Evolutionary conservation across 2,329 filamentous ascomycete genomes (phyloP).

Genomic region (Ophiocordyceps camponoti-saundersi): DNA sequence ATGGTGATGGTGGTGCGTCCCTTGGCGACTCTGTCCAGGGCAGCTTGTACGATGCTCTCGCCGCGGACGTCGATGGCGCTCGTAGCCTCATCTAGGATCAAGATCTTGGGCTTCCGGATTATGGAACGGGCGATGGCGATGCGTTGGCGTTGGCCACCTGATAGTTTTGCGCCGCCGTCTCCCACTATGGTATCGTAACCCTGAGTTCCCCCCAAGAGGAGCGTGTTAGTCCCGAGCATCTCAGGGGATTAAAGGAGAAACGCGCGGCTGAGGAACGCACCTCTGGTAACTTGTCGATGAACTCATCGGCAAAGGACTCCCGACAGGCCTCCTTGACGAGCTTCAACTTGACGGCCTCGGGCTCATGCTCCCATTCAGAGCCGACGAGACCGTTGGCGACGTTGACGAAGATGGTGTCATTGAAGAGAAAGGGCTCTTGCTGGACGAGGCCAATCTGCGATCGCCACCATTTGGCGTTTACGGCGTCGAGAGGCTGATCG

Average conservation of each 20-base stretch:
- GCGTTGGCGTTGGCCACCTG: constrained; percentile 73
- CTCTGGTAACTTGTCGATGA: constrained; percentile 44
- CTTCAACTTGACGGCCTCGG: constrained; percentile 36
- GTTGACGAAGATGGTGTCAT: constrained; percentile 46
- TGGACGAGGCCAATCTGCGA: constrained; percentile 48
- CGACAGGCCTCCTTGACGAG: constrained; percentile 47
- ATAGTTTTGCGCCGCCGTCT: constrained; percentile 61
- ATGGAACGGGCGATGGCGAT: constrained; percentile 64
- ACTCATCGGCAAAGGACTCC: constrained; percentile 54
- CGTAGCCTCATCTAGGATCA: constrained; percentile 65
- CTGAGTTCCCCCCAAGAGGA: no score
- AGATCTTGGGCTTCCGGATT: constrained; percentile 50
- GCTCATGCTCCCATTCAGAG: constrained; percentile 31
- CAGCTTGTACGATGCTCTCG: constrained; percentile 45
- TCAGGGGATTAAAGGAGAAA: no score
- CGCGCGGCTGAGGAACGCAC: background rate
- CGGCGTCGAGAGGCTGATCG: constrained; percentile 32
- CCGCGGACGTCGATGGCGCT: constrained; percentile 42
- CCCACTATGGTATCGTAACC: constrained; percentile 61
- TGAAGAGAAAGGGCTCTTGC: constrained; percentile 53
- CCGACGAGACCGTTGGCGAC: constrained; percentile 41
- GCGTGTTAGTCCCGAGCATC: no score
- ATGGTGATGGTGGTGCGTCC: constrained; percentile 57
- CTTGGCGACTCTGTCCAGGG: constrained; percentile 42
- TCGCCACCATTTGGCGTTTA: constrained; percentile 48